Percentiles rank a stretch among this genome's conserved stretches.
These are phyloP conservation scores for Cucumis cinereus DNA, from an alignment of 306 rosid genomes.

Conservation along the genomic window DNA sequence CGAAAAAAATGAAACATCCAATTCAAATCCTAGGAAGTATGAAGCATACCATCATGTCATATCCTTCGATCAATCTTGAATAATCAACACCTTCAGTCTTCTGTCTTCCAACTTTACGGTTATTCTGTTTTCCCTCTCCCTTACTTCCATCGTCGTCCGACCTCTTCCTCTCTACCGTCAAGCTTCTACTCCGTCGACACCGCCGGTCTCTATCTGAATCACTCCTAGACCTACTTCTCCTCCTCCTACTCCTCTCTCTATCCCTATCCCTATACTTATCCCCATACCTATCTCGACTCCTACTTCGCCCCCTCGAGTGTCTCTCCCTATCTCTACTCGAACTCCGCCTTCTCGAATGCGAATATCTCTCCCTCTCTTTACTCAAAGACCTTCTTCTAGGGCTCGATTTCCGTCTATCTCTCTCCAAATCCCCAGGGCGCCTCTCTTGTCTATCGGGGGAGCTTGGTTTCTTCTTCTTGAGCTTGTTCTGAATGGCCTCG, in stretches of 20 bases:
- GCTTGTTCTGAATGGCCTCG: constrained; percentile 64
- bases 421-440: constrained; percentile 52
- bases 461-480: constrained; percentile 33
- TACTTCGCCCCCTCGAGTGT: constrained; percentile 29
- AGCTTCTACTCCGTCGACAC: constrained; percentile 19
- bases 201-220: constrained; percentile 26
- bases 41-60: constrained; percentile 52
- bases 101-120: constrained; percentile 22
- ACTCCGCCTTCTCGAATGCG: constrained; percentile 20
- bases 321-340: constrained; percentile 22
- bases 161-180: constrained; percentile 21
- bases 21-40: neutral
- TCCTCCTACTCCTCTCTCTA: constrained; percentile 14
- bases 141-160: constrained; percentile 17
- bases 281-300: constrained; percentile 41
- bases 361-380: constrained; percentile 17
- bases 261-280: constrained; percentile 14
- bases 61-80: constrained; percentile 50
- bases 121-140: constrained; percentile 11
- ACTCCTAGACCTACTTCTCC: constrained; percentile 25
- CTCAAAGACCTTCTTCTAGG: constrained; percentile 16
- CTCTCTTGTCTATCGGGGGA: constrained; percentile 7
- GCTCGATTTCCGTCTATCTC: constrained; percentile 14
- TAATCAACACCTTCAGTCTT: constrained; percentile 35
- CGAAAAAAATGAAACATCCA: neutral